A percentile compares a stretch with the other conserved stretches of the same genome.
These are phyloP conservation scores for Prorocentrum cordatum DNA, from an alignment of 169 alveolate species.

Conservation along the genomic window DNA sequence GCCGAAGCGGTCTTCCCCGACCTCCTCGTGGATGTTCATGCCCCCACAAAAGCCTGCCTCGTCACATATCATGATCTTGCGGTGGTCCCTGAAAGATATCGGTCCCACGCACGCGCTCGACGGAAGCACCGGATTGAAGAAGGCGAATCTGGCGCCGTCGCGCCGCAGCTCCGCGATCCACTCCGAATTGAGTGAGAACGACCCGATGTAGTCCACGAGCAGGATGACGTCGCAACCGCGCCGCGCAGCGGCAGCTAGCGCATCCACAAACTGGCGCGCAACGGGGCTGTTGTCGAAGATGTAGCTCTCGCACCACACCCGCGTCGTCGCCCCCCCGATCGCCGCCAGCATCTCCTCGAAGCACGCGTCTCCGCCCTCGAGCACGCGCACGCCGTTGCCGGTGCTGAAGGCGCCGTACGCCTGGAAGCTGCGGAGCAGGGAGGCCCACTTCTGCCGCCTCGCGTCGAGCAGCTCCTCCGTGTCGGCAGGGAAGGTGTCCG, in stretches of 20 bases:
- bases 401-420: slow-evolving; percentile 27
- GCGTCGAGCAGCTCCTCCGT: background rate
- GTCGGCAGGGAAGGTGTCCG: slow-evolving; percentile 16
- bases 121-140: slow-evolving; percentile 60
- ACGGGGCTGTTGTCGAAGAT: slow-evolving; percentile 39
- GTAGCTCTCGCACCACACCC: slow-evolving; percentile 68
- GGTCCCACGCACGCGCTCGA: slow-evolving; percentile 58
- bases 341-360: slow-evolving; percentile 27
- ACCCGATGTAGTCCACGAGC: slow-evolving; percentile 48
- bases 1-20: slow-evolving; percentile 39
- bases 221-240: slow-evolving; percentile 3
- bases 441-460: slow-evolving; percentile 10
- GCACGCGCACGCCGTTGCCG: slow-evolving; percentile 12
- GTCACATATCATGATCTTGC: slow-evolving; percentile 59
- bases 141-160: background rate
- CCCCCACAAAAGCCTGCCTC: slow-evolving; percentile 65
- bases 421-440: slow-evolving; percentile 8
- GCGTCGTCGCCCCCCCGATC: background rate
- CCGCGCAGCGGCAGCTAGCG: background rate
- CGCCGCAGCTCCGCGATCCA: background rate
- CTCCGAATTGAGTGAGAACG: slow-evolving; percentile 17
- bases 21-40: slow-evolving; percentile 59
- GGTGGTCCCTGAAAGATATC: slow-evolving; percentile 64
- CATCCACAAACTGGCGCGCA: background rate
- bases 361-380: slow-evolving; percentile 57